Evolutionary conservation across 2,329 filamentous ascomycete genomes (phyloP).

Genomic region (Trichophyton equinum): DNA sequence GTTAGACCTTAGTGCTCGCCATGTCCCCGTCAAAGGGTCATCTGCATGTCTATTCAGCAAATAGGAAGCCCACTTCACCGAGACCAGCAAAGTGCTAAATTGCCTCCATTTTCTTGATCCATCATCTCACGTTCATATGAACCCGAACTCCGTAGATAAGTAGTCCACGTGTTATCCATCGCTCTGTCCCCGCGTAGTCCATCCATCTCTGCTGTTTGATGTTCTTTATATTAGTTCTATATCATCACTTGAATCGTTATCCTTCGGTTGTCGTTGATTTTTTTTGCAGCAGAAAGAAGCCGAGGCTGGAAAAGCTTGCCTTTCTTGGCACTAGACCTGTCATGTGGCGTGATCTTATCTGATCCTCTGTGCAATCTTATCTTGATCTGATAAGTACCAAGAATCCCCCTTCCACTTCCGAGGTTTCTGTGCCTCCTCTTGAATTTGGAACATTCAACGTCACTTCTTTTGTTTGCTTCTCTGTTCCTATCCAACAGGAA

Average conservation of each 20-base stretch:
- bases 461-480: neutral
- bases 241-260: too few relatives aligned
- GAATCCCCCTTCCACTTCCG: neutral
- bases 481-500: neutral
- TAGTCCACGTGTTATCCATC: neutral
- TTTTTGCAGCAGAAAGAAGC: neutral
- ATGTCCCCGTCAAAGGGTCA: neutral
- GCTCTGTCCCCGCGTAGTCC: neutral
- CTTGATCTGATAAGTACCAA: neutral
- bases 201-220: too few relatives aligned
- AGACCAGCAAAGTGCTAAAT: neutral
- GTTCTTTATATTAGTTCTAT: too few relatives aligned
- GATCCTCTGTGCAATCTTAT: neutral
- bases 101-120: neutral
- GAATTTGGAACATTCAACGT: neutral
- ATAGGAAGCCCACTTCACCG: neutral
- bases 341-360: constrained; percentile 4
- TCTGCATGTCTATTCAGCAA: neutral
- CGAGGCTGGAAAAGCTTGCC: neutral
- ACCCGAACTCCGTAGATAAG: neutral
- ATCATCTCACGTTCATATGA: neutral
- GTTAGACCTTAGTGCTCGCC: neutral
- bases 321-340: neutral
- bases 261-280: neutral
- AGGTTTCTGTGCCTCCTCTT: neutral